Conservation (phyloP, 352 stramenopile genomes). For the Phytophthora rubi region DNA sequence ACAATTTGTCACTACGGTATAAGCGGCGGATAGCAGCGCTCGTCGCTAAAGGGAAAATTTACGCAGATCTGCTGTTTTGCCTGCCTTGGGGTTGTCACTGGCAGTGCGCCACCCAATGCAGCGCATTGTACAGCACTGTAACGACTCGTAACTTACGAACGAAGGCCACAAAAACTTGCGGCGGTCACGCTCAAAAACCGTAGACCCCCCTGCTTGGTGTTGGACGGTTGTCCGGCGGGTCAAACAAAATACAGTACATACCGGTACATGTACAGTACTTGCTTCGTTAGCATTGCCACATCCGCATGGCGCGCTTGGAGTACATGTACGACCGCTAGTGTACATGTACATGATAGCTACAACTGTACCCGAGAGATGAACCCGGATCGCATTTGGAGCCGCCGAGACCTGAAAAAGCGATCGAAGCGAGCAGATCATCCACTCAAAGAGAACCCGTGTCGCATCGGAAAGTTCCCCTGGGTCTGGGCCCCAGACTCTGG, state of each 20-base stretch:
- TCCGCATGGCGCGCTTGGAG: no score
- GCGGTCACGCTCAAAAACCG: slow-evolving; percentile 3
- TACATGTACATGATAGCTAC: no score
- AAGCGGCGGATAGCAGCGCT: neutral
- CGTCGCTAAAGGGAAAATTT: neutral
- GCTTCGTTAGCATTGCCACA: neutral
- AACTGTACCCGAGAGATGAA: neutral
- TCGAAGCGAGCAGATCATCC: slow-evolving; percentile 7
- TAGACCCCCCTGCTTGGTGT: neutral
- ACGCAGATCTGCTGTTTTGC: neutral
- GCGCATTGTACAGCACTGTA: neutral
- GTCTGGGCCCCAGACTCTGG: neutral
- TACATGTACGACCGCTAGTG: no score
- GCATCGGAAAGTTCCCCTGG: slow-evolving; percentile 11
- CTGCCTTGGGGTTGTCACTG: no score
- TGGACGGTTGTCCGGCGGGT: neutral
- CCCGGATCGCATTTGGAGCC: neutral
- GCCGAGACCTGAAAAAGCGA: neutral
- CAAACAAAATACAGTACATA: neutral
- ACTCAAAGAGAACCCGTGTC: slow-evolving; percentile 4
- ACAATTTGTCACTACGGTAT: no score
- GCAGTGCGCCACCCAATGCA: neutral
- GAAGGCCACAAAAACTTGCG: slow-evolving; percentile 10
- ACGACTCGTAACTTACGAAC: neutral
- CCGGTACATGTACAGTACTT: no score